Evolutionary conservation across 768 basidiomycete genomes (phyloP).

Genomic region (Auricularia sp.): DNA sequence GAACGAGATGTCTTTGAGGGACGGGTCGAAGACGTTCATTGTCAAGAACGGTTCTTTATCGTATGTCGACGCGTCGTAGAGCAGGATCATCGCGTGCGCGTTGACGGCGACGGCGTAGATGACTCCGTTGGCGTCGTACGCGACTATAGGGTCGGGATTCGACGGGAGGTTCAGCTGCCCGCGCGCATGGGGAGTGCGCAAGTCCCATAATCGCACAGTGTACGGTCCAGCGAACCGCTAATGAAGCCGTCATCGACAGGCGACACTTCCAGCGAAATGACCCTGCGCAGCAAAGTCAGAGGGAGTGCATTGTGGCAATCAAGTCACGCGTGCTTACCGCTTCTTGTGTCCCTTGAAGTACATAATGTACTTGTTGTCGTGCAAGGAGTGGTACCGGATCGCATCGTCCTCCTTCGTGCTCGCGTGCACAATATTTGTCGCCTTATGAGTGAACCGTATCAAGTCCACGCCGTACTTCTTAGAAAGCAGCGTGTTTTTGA

Average conservation of each 20-base stretch:
- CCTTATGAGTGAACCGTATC: slow-evolving; percentile 90
- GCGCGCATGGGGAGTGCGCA: slow-evolving; percentile 66
- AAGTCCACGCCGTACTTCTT: slow-evolving; percentile 97
- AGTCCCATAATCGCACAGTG: slow-evolving; percentile 94
- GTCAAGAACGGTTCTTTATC: slow-evolving; percentile 89
- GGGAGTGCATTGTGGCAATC: not conserved
- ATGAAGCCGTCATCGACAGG: slow-evolving; percentile 94
- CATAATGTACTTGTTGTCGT: slow-evolving; percentile 92
- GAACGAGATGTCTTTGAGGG: slow-evolving; percentile 61
- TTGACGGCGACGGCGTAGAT: slow-evolving; percentile 86
- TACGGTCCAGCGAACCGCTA: slow-evolving; percentile 88
- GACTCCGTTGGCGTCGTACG: slow-evolving; percentile 73
- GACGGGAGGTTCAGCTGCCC: slow-evolving; percentile 58
- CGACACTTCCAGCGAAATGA: slow-evolving; percentile 83
- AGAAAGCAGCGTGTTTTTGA: slow-evolving; percentile 47
- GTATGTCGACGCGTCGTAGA: slow-evolving; percentile 79
- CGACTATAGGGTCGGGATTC: slow-evolving; percentile 65
- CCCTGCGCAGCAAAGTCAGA: slow-evolving; percentile 28
- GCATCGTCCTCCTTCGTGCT: slow-evolving; percentile 95
- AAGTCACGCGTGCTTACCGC: slow-evolving; percentile 22
- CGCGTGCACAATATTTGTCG: slow-evolving; percentile 73
- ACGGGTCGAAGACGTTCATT: slow-evolving; percentile 74
- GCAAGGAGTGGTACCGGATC: slow-evolving; percentile 86
- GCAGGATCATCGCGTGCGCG: slow-evolving; percentile 66
- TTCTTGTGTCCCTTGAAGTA: slow-evolving; percentile 95